Conservation (phyloP, 2,329 filamentous ascomycete species). For the Fusarium sp. region DNA sequence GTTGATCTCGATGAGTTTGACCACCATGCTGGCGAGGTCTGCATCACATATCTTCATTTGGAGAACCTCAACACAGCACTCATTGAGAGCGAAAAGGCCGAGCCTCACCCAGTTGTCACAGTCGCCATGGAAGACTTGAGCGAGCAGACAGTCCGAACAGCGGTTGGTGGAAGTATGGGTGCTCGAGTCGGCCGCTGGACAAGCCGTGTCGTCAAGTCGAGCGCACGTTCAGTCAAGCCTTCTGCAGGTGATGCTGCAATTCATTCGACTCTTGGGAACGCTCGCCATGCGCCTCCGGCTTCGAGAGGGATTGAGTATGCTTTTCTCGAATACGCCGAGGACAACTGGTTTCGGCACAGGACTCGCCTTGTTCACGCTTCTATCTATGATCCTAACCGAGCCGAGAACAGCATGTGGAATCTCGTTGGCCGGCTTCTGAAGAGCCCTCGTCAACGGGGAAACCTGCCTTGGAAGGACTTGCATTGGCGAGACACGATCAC, state of each 20-base stretch:
- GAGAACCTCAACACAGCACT: not conserved
- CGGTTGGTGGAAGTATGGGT: not conserved
- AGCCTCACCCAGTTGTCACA: no score
- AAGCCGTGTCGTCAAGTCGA: not conserved
- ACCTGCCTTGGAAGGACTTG: not conserved
- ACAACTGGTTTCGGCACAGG: not conserved
- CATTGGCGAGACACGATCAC: not conserved
- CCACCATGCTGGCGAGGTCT: not conserved
- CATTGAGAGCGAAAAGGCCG: not conserved
- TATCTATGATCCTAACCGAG: fast-evolving
- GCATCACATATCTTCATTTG: conserved; percentile 19
- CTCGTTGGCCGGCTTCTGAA: not conserved
- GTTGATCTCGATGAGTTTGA: not conserved
- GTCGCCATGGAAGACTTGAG: not conserved
- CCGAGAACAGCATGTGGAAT: not conserved
- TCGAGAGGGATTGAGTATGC: fast-evolving
- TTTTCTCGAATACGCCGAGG: not conserved
- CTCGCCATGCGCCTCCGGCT: not conserved
- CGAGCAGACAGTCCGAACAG: not conserved
- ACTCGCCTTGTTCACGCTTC: fast-evolving
- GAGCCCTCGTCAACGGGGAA: not conserved
- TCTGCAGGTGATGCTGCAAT: fast-evolving
- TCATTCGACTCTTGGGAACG: fast-evolving
- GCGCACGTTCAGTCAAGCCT: fast-evolving
- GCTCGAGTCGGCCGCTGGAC: not conserved